Percentiles rank a stretch among this genome's conserved stretches.
Evolutionary conservation across 441 rosid genomes (phyloP).

Genomic region (Rhodomyrtus psidioides): DNA sequence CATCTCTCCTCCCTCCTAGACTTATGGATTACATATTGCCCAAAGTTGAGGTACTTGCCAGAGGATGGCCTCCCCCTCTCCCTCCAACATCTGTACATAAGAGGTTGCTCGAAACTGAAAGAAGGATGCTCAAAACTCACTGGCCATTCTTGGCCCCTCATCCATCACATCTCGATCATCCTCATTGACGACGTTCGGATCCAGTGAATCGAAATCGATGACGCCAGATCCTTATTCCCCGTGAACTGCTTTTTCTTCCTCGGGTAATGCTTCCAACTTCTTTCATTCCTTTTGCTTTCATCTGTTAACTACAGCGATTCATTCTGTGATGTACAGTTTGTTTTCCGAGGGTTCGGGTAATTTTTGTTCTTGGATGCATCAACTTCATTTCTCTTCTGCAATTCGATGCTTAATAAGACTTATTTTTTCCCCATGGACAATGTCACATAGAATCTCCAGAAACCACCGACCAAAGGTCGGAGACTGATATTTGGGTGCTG

Average conservation of each 20-base stretch:
- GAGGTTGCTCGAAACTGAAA: accelerated
- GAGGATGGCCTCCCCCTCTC: neutral
- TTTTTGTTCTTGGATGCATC: too few relatives aligned
- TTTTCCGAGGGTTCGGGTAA: too few relatives aligned
- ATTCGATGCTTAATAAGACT: too few relatives aligned
- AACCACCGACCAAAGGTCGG: too few relatives aligned
- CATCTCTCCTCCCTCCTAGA: neutral
- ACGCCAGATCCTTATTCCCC: neutral
- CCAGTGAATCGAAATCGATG: neutral
- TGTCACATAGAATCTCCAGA: too few relatives aligned
- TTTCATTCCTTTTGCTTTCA: neutral
- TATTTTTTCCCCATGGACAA: too few relatives aligned
- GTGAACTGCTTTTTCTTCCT: neutral
- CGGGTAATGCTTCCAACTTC: neutral
- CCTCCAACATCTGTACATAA: accelerated
- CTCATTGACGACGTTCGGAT: accelerated
- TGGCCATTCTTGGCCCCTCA: neutral
- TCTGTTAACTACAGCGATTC: too few relatives aligned
- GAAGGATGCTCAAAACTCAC: too few relatives aligned
- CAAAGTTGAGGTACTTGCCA: neutral
- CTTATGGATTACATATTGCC: neutral
- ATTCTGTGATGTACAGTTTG: too few relatives aligned
- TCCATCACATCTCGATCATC: accelerated
- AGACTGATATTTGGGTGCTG: too few relatives aligned
- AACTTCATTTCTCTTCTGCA: too few relatives aligned